Evolutionary conservation across 1,139 yeast genomes (phyloP), one percentile per base, ranked within the genome.

Genomic region (Taiozyma sp.): DNA sequence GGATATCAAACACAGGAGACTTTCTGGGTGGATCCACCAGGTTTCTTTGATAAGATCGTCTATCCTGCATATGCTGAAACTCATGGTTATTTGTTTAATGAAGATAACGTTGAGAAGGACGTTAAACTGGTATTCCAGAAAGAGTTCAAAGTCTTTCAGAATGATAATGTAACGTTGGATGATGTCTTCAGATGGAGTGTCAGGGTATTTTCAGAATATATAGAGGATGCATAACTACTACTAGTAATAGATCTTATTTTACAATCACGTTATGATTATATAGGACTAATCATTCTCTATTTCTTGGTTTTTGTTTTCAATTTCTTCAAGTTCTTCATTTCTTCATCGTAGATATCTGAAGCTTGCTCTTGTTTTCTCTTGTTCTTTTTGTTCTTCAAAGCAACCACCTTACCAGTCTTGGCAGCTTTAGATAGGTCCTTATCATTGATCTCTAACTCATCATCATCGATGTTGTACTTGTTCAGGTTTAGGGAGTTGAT

Each of bases 21-120:
- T 0, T 82, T 82, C 62, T 93, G 99, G 99, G 80, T 77, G 0
- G 98, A 93, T 63, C 99, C 99, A 1, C 97, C 97, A 0, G 79
- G 80, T 41, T 93, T 90, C 65, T 93, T 91, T 66, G 95, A 84
- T 54, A 74, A 81, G 30, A 77, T 87, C 54, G 99, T 93, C 0
- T 93, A 97, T 90, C 95, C 96, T 1, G 85, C 85, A 19, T 93
- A 88, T 64, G 75, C 68, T 28, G 65, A 71, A 4, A 72, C 81
- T 35, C 96, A 90, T 64, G 64, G 69, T n/a, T 73, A 77, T 47
- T 68, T 93, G 32, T 90, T 91, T 63, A 64, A 58, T 14, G 61
- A 75, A 45, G 73, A 71, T 0, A 76, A 84, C 46, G 77, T 77
- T 4, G 81, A 79, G 46, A 69, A 70, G 0, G 45, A 43, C 0